Evolutionary conservation across 2,329 filamentous ascomycete genomes (phyloP), one percentile per base, ranked within the genome.

Genomic region (Trichoderma sp.): DNA sequence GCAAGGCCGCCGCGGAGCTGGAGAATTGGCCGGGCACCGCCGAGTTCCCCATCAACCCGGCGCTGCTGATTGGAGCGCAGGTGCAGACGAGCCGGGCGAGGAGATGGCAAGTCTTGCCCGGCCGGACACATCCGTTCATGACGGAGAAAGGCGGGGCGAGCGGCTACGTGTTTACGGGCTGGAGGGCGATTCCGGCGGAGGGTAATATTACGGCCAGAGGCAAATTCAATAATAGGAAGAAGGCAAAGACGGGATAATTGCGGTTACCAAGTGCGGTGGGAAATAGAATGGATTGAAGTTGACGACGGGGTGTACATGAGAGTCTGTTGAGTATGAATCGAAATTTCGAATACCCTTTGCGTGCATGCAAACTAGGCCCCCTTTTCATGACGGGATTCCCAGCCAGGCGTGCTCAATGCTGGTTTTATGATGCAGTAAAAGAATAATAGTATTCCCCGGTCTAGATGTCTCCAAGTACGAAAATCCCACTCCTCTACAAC

Each of bases 51-150:
- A 79, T 97, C 16, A 96, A 99, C 77, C 96, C 96, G 0, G 91
- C 93, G 2, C 81, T 97, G 63, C 79, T 99, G 4, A 85, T 98
- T 0, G 92, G 90, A 0, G 89, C 93, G 0, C 88, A 86, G 14
- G 84, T 99, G 65, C 94, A 98, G 81, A 96, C 90, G 2, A 92
- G 90, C 59, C 85, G 93, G 16, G 90, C 91, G 5, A 86, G 91
- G 71, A 85, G 88, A 65, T 98, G 93, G 92, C 96, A 99, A 82
- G 94, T 97, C 2, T 79, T 99, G 58, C 96, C 96, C 0, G 92
- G 93, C 0, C 84, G 96, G 66, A 98, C 96, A 64, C 96, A 99
- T 81, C 96, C 96, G 7, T 80, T 96, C 67, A 99, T 99, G 96
- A 97, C 92, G 70, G 89, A 89, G 46, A 86, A 87, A 51, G 96